Percentiles rank a stretch among this genome's conserved stretches.
These are phyloP conservation scores for Boletus semigastroideus DNA, from an alignment of 1,284 basidiomycete genomes.

Conservation along the genomic window DNA sequence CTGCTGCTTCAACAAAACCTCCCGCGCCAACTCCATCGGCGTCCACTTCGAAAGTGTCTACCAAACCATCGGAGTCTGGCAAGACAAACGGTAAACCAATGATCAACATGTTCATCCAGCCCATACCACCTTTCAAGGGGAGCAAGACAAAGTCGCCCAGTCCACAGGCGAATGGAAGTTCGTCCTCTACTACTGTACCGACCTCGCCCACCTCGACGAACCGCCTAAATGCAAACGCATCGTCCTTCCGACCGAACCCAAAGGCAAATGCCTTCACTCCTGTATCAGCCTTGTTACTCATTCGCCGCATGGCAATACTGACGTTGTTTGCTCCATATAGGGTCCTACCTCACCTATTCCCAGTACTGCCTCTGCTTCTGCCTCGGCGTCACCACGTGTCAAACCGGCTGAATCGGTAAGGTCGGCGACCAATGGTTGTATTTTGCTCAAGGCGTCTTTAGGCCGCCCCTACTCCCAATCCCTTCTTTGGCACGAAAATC, in stretches of 20 bases:
- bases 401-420: constrained; percentile 51
- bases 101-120: constrained; percentile 74
- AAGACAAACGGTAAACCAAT: constrained; percentile 36
- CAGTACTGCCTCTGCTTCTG: constrained; percentile 32
- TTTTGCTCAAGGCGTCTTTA: constrained; percentile 19
- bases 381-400: constrained; percentile 60
- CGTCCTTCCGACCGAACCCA: constrained; percentile 80
- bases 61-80: constrained; percentile 30
- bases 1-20: constrained; percentile 37
- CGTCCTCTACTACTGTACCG: constrained; percentile 35
- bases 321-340: constrained; percentile 32
- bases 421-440: not conserved
- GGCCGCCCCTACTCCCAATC: constrained; percentile 56
- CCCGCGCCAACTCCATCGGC: constrained; percentile 24
- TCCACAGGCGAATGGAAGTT: constrained; percentile 31
- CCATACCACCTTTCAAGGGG: constrained; percentile 92
- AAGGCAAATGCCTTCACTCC: constrained; percentile 79
- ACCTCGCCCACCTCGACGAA: constrained; percentile 45
- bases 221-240: constrained; percentile 71
- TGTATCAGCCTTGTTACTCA: constrained; percentile 37
- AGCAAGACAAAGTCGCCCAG: constrained; percentile 39
- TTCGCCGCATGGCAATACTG: constrained; percentile 18
- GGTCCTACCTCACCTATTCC: constrained; percentile 49
- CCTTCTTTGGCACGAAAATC: constrained; percentile 82
- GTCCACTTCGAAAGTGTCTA: constrained; percentile 33